phyloP scores from a whole-genome alignment of 169 alveolate species.

The Cryptosporidium parvum region DNA sequence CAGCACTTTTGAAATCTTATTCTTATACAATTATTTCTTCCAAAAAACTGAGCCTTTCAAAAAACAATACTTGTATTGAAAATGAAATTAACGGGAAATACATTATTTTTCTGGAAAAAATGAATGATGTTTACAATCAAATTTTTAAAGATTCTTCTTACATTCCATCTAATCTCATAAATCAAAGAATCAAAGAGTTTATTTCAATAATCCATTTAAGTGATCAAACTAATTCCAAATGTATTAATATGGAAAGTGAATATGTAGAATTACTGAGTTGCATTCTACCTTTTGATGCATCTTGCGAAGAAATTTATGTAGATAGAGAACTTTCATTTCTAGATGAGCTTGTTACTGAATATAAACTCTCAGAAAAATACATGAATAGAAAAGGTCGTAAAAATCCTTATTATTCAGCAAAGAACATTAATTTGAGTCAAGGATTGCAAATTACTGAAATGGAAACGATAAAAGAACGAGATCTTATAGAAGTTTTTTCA shows the following conservation, averaged over 20 bases:
- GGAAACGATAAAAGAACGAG: neutral
- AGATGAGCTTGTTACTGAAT: constrained; percentile 31
- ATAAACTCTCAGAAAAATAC: constrained; percentile 15
- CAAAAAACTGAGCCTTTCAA: neutral
- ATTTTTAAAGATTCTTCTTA: neutral
- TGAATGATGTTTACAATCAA: constrained; percentile 32
- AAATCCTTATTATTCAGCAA: neutral
- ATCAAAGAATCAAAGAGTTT: constrained; percentile 55
- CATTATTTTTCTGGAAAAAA: constrained; percentile 28
- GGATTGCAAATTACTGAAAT: neutral
- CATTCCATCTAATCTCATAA: constrained; percentile 15
- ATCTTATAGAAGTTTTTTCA: neutral
- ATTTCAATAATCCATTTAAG: constrained; percentile 54
- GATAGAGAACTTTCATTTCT: constrained; percentile 65
- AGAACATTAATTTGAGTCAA: neutral
- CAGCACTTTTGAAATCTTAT: constrained; percentile 29
- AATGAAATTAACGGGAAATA: neutral
- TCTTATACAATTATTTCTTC: constrained; percentile 19
- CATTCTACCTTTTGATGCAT: constrained; percentile 76
- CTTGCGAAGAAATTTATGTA: constrained; percentile 77
- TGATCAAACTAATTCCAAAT: neutral
- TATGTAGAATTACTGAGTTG: constrained; percentile 13
- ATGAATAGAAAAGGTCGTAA: neutral
- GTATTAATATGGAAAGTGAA: neutral
- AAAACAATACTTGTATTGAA: neutral